Evolutionary conservation across 176 grass and related monocot species (phyloP).

Genomic region (Eragrostis nindensis): DNA sequence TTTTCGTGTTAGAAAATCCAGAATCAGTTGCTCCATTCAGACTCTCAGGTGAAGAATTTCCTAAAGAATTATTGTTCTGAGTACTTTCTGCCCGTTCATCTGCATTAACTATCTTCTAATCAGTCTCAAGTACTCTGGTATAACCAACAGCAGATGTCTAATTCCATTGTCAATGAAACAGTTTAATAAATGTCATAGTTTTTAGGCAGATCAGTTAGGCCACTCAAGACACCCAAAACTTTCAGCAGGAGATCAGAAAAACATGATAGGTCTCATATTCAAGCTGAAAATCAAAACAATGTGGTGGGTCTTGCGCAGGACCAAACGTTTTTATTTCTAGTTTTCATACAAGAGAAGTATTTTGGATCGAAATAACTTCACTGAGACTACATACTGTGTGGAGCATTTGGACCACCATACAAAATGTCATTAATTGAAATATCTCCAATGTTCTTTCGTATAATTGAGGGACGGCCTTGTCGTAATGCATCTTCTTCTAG

Average conservation of each 20-base stretch:
- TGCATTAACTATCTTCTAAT: conserved; percentile 77
- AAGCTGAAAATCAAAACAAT: conserved; percentile 42
- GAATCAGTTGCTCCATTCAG: conserved; percentile 51
- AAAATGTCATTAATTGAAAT: conserved; percentile 93
- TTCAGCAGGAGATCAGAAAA: conserved; percentile 24
- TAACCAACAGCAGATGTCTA: conserved; percentile 31
- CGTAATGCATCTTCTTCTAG: conserved; percentile 69
- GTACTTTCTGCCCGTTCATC: conserved; percentile 61
- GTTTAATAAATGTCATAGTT: conserved; percentile 20
- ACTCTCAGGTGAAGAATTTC: conserved; percentile 54
- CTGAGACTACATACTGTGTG: conserved; percentile 80
- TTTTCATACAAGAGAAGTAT: conserved; percentile 44
- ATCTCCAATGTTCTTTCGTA: conserved; percentile 88
- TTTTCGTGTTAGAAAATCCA: conserved; percentile 49
- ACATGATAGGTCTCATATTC: conserved; percentile 19
- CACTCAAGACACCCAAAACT: conserved; percentile 7
- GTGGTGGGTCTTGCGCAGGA: conserved; percentile 16
- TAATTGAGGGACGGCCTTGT: conserved; percentile 71
- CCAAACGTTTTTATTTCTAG: conserved; percentile 40
- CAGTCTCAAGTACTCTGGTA: conserved; percentile 55
- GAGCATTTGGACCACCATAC: conserved; percentile 80
- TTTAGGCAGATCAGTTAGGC: conserved; percentile 25
- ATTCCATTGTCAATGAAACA: conserved; percentile 25
- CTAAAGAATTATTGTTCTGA: conserved; percentile 51
- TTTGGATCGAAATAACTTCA: conserved; percentile 46